These are phyloP conservation scores for Primulina huaijiensis DNA, from an alignment of 257 asterid genomes.

Conservation along the genomic window DNA sequence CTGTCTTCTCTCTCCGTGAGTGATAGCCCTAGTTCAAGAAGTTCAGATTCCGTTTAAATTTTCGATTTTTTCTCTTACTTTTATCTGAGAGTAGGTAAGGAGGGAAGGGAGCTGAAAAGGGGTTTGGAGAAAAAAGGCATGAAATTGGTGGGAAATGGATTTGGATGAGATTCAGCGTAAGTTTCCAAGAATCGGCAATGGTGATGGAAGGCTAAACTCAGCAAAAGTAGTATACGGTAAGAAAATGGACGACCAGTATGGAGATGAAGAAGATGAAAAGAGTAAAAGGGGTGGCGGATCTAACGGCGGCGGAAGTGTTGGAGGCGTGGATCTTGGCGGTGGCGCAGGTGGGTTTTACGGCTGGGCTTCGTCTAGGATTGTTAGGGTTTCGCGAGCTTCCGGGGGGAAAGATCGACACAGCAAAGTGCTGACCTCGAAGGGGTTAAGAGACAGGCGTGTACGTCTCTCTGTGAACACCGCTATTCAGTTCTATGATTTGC, in stretches of 20 bases:
- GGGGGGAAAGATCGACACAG: constrained; percentile 91
- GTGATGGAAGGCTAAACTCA: constrained; percentile 26
- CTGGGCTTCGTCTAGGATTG: constrained; percentile 65
- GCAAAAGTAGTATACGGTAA: constrained; percentile 22
- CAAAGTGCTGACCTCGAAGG: constrained; percentile 77
- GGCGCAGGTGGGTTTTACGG: constrained; percentile 45
- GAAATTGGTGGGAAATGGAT: constrained; percentile 51
- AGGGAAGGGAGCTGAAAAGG: constrained; percentile 19
- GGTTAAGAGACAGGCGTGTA: constrained; percentile 78
- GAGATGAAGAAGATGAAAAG: constrained; percentile 47
- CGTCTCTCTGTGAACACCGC: constrained; percentile 82
- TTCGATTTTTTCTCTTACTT: constrained; percentile 2
- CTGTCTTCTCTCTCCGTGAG: constrained; percentile 22
- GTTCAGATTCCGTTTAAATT: constrained; percentile 18
- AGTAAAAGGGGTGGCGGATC: constrained; percentile 19
- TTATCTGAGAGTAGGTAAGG: neutral
- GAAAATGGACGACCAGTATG: constrained; percentile 45
- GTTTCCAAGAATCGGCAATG: constrained; percentile 41
- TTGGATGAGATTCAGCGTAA: constrained; percentile 51
- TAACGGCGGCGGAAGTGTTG: constrained; percentile 4
- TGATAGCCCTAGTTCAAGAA: constrained; percentile 38
- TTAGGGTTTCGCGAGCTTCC: constrained; percentile 71
- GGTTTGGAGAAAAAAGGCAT: constrained; percentile 36
- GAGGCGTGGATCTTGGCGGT: constrained; percentile 28
- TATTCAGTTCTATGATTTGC: constrained; percentile 78